A percentile compares a stretch with the other conserved stretches of the same genome.
Evolutionary conservation across 768 basidiomycete species (phyloP).

Genomic region (Suillus plorans): DNA sequence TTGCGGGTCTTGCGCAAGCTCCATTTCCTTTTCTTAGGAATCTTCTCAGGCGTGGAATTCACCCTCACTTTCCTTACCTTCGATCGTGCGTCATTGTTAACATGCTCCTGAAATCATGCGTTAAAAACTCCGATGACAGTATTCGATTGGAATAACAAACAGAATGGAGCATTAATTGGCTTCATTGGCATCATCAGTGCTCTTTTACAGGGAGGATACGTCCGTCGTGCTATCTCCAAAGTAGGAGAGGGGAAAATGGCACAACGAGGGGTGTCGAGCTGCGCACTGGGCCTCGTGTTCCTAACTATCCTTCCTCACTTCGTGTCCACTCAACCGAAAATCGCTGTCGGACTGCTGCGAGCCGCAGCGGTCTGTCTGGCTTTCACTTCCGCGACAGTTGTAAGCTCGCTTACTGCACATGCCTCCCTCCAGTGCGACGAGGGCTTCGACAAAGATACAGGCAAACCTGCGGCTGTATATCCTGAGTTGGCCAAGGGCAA

Average conservation of each 20-base stretch:
- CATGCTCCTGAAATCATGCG: background rate
- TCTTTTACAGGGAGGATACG: constrained; percentile 91
- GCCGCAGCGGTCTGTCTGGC: constrained; percentile 83
- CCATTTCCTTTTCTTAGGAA: constrained; percentile 83
- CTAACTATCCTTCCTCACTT: constrained; percentile 71
- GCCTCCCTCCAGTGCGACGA: constrained; percentile 93
- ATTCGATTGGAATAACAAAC: constrained; percentile 85
- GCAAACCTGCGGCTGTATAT: constrained; percentile 54
- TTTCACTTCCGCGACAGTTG: constrained; percentile 94
- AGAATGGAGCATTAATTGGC: constrained; percentile 82
- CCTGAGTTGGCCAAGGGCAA: constrained; percentile 79
- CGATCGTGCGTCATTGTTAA: constrained; percentile 56
- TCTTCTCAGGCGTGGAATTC: constrained; percentile 96
- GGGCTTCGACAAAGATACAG: constrained; percentile 52
- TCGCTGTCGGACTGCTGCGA: constrained; percentile 56
- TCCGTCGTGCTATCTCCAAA: constrained; percentile 74
- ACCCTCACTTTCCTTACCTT: constrained; percentile 95
- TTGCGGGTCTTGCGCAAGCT: constrained; percentile 62
- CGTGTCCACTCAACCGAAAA: constrained; percentile 37
- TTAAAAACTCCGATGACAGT: constrained; percentile 43
- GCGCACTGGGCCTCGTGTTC: constrained; percentile 65
- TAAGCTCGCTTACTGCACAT: constrained; percentile 87
- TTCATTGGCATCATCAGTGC: constrained; percentile 92
- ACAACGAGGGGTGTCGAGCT: constrained; percentile 72
- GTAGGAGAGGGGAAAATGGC: constrained; percentile 85